Base-by-base conservation (phyloP, 2,329 filamentous ascomycete species). In the Zymoseptoria ardabiliae region DNA sequence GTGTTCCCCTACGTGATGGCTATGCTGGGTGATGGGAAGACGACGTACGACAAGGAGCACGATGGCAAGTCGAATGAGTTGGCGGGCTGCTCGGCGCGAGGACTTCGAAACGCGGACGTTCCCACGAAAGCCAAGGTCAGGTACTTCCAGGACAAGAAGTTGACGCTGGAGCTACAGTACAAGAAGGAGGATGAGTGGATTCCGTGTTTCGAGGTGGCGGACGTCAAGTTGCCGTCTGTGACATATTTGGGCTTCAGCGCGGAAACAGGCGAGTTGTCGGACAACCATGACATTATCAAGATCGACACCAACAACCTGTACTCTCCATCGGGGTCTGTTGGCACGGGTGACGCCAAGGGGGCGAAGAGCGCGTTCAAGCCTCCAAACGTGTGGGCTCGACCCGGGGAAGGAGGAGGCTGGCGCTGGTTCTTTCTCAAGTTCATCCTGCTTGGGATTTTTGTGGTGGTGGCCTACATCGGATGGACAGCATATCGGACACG, bases 1-100 rank as follows among this genome's bases (percentile, higher is more conserved):
- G 89, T 96, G 53, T 99, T 99, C 77, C 94, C 94, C 55, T 97
- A 96, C 72, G 88, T 99, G 70, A 97, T 97, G 92, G 93, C 92
- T 63, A 97, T 97, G 94, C 81, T 91, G 67, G 94, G 94, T 61
- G 94, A 99, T 74, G 93, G 94, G 63, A 81, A 91, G 72, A 96
- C 88, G 6, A 74, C 80, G 13, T 99, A 99, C 77, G 91, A 97
- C 79, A 91, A 97, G 79, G 86, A 87, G 69, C 92, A 92, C 70
- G 94, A 99, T 71, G 94, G 94, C 73, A 97, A 97, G 81, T 83
- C 85, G 59, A 91, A 90, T 69, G 94, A 99, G 77, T 81, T 97
- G 62, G 92, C 91, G 56, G 94, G 94, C 61, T 99, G 94, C 81
- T 97, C 93, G 57, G 93, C 92, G 59, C 86, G 94, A 61, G 93